Evolutionary conservation across 78 protist species (phyloP), one percentile per base, ranked within the genome.

Genomic region (Dictyostelium citrinum): DNA sequence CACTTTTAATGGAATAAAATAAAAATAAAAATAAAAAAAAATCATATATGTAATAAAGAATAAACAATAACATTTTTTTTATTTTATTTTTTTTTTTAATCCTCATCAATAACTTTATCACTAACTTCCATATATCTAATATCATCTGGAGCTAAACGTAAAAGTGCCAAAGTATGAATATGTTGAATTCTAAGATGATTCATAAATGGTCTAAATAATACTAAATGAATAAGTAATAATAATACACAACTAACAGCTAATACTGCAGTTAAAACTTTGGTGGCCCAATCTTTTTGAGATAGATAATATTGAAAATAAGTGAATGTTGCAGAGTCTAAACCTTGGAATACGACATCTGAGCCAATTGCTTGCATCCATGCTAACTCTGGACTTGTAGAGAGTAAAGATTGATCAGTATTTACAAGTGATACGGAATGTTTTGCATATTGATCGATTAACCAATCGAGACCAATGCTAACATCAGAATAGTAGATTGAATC

Each of bases 91-190:
- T 51, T 51, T 51, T 4, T 14, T 82, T 68, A 78, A 60, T 88
- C 77, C n/a, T 78, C 70, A 20, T 88, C 84, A 37, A 88, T 41
- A 11, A 88, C 14, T 68, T 76, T 78, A 60, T 86, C 93, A 68
- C 72, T 61, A 20, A 86, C 81, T 45, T 86, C 79, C 51, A 86
- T 35, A 2, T 1, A 35, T 68, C 71, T 70, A 29, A 88, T 76
- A 64, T 79, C 93, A 20, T 78, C 72, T 9, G 93, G 93, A 43
- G 77, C 67, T 17, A 88, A 72, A 39, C 93, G 33, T 17, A 88
- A 9, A 12, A 88, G n/a, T 8, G 80, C 93, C 1, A 78, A 75
- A 8, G 93, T 78, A 17, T 88, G 93, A 43, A 67, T 76, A 17
- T 88, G 85, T 78, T 88, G 80, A 17, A 78, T 82, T 45, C 86